Evolutionary conservation across 345 rosid species (phyloP), one percentile per base, ranked within the genome.

Genomic region (Eucalyptus guilfoylei): DNA sequence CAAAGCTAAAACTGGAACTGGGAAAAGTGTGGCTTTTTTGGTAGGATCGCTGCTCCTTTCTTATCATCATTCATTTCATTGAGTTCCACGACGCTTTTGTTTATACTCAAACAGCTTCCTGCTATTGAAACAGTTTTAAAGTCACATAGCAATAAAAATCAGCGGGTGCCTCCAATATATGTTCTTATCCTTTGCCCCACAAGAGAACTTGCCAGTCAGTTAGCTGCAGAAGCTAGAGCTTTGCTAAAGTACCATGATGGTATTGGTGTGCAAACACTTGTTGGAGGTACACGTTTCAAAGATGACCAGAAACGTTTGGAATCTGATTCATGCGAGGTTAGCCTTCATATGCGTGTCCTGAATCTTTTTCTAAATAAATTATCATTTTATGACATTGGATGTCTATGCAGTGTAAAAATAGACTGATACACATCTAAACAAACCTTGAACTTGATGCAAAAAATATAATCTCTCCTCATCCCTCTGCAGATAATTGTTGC

Each of bases 91-190:
- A 87, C 90, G 58, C 86, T 90, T 89, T 88, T 94, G 89, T 89
- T 91, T 94, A 86, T 95, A 93, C 91, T 89, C 92, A 93, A 95
- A 94, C 96, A 98, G 99, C 96, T 97, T 94, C 99, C 99, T 91
- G 99, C 98, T 86, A 96, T 96, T 97, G 99, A 98, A 98, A 93
- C 99, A 96, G 99, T 94, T 93, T 89, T 95, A 93, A 96, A 95
- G 94, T 94, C 96, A 90, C 93, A 89, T 88, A 90, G 89, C 88
- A 88, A 90, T 62, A 89, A 87, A 11, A 89, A 40, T 86, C 93
- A 92, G 54, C 92, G 90, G 89, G 96, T 94, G 85, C 92, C 92
- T 87, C 96, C 97, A 5, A 86, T 95, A 89, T 91, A 90, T 89
- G 93, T 92, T 90, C 99, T 98, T 89, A 88, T 98, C 90, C 96